Base-by-base conservation (phyloP, 371 early-diverging fungal genomes). In the Choanephora cucurbitarum region DNA sequence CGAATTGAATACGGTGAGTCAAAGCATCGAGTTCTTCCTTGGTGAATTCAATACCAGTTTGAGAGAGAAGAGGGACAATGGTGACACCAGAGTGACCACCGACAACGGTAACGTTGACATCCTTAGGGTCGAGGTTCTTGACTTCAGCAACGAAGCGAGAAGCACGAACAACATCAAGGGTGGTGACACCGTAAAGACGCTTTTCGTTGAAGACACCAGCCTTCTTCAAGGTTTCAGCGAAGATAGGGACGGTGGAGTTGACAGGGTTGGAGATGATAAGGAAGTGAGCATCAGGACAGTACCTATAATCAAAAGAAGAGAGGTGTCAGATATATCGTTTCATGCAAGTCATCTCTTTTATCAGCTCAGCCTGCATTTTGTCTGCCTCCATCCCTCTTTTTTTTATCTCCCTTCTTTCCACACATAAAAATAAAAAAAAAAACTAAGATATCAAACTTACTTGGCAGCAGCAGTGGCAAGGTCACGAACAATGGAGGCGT, bases 41-140 rank as follows among this genome's bases (percentile, higher is more conserved):
- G 70, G 87, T 85, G 81, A 98, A 94, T 57, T 80, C 62, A 54
- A 85, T 76, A 57, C 91, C 92, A 52, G 90, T 81, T 69, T 90
- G 92, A 69, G 94, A 94, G 61, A 97, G 89, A 49, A 99, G 85
- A 59, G 98, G 98, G 49, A 99, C 89, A 67, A 98, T 98, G 78
- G 99, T 98, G 66, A 90, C 89, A 58, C 99, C 99, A 62, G 98
- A 95, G 89, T 99, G 99, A 57, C 99, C 99, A 68, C 99, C 99
- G 64, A 98, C 87, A 57, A 99, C 98, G 56, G 92, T 86, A 55
- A 97, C 89, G 55, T 89, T 86, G 69, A 86, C 84, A 54, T 85
- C 78, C 74, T 83, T 82, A 57, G 93, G 87, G 64, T 89, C 82
- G 51, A 81, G 72, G 66, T 78, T 80, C 83, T 91, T 85, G 71